phyloP scores from a whole-genome alignment of 495 filamentous ascomycete species.

The Talaromyces trachyspermus region DNA sequence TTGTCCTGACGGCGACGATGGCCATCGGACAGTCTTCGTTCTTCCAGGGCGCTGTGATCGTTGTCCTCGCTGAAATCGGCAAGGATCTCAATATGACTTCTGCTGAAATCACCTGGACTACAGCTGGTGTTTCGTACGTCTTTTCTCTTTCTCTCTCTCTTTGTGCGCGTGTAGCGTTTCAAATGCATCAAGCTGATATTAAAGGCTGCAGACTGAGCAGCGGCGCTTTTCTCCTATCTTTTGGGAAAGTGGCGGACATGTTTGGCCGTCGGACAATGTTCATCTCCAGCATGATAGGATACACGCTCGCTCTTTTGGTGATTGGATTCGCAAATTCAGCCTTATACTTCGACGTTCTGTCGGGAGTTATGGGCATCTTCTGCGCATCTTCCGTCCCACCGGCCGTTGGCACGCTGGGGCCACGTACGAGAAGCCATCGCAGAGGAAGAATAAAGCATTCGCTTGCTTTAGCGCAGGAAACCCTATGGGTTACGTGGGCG shows the following conservation, averaged over 20 bases:
- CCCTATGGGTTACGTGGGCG: slow-evolving; percentile 61
- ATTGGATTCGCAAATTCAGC: slow-evolving; percentile 56
- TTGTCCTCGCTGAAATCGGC: slow-evolving; percentile 58
- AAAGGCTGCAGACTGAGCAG: slow-evolving; percentile 47
- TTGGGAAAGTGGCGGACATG: slow-evolving; percentile 66
- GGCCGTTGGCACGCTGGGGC: slow-evolving; percentile 58
- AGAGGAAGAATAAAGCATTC: slow-evolving; percentile 58
- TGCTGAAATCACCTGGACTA: slow-evolving; percentile 67
- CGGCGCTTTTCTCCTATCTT: slow-evolving; percentile 65
- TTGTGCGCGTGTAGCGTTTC: neutral
- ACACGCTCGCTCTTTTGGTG: slow-evolving; percentile 48
- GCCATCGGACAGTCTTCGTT: slow-evolving; percentile 60
- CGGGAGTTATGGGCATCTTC: slow-evolving; percentile 54
- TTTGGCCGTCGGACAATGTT: slow-evolving; percentile 67
- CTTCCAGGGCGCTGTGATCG: slow-evolving; percentile 49
- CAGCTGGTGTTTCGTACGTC: slow-evolving; percentile 50
- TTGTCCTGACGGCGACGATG: slow-evolving; percentile 61
- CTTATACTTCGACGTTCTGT: slow-evolving; percentile 57
- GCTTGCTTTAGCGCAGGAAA: slow-evolving; percentile 65
- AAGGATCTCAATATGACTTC: slow-evolving; percentile 57
- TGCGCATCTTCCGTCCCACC: slow-evolving; percentile 59
- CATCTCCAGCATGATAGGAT: slow-evolving; percentile 57
- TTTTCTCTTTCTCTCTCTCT: neutral
- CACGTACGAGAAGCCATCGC: slow-evolving; percentile 54
- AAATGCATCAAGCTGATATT: neutral